A percentile compares a stretch with the other conserved stretches of the same genome.
Conservation (phyloP, 306 rosid species). For the Notholithocarpus densiflorus region DNA sequence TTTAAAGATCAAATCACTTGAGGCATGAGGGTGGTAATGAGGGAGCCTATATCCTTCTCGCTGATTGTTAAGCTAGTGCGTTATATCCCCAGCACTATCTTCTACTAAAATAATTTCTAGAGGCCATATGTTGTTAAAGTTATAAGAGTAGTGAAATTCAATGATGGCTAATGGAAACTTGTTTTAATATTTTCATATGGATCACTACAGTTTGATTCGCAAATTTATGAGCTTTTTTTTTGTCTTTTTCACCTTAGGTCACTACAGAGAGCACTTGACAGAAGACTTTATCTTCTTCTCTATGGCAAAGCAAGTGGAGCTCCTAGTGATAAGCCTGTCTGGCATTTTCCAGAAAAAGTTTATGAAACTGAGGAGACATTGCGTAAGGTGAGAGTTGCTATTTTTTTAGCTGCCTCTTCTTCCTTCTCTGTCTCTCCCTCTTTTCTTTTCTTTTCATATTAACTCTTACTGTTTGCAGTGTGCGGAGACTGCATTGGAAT, state of each 20-base stretch:
- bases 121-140: background rate
- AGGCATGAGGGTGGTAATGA: background rate
- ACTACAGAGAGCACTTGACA: constrained; percentile 86
- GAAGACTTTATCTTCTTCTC: constrained; percentile 81
- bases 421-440: background rate
- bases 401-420: constrained; percentile 5
- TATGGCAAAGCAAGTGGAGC: constrained; percentile 51
- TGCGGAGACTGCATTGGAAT: constrained; percentile 77
- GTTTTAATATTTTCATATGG: constrained; percentile 1
- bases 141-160: background rate
- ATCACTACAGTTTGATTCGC: background rate
- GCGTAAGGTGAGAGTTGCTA: constrained; percentile 49
- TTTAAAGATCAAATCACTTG: background rate
- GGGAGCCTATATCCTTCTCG: background rate
- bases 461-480: constrained; percentile 48
- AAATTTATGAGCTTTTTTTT: background rate
- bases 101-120: background rate
- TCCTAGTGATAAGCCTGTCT: constrained; percentile 55
- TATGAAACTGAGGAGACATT: constrained; percentile 79
- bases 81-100: background rate
- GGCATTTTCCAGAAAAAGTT: constrained; percentile 88
- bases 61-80: no score
- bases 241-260: constrained; percentile 50
- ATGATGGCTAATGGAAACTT: background rate
- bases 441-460: background rate